phyloP scores from a whole-genome alignment of 805 yeast genomes.

The Myxozyma sirexii region DNA sequence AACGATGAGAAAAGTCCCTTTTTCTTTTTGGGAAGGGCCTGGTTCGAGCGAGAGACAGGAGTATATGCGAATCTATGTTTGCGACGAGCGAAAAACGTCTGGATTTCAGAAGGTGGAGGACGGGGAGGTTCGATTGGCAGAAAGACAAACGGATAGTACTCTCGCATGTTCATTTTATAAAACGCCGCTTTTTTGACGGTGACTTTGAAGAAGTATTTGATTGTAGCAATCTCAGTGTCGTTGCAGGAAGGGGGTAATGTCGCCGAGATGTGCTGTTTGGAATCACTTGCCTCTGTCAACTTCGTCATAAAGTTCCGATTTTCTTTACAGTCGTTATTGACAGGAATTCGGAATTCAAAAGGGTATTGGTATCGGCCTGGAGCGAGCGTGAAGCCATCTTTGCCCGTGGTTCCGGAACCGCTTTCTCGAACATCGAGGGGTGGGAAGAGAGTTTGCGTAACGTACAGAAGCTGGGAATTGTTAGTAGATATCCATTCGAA shows the following conservation, averaged over 20 bases:
- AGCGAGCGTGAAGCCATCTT: conserved; percentile 41
- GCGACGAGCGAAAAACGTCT: conserved; percentile 51
- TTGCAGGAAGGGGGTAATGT: conserved; percentile 43
- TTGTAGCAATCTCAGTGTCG: conserved; percentile 26
- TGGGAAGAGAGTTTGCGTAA: conserved; percentile 43
- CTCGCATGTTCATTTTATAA: conserved; percentile 52
- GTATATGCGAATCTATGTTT: conserved; percentile 30
- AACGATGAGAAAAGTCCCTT: conserved; percentile 17
- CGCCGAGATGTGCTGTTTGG: conserved; percentile 31
- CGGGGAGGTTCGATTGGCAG: conserved; percentile 48
- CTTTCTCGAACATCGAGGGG: conserved; percentile 37
- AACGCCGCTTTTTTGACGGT: conserved; percentile 59
- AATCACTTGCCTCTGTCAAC: conserved; percentile 22
- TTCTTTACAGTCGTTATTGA: conserved; percentile 34
- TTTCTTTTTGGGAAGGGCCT: conserved; percentile 5
- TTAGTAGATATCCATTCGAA: not conserved
- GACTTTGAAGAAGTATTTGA: conserved; percentile 57
- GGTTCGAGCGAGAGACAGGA: not conserved
- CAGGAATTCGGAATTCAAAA: conserved; percentile 43
- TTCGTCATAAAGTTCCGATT: conserved; percentile 13
- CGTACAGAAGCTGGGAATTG: conserved; percentile 36
- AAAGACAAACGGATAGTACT: conserved; percentile 55
- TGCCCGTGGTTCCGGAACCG: conserved; percentile 27
- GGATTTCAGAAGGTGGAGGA: conserved; percentile 14
- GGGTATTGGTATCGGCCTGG: conserved; percentile 44